Conservation (phyloP, 495 filamentous ascomycete genomes). For the Aspergillus diversus region DNA sequence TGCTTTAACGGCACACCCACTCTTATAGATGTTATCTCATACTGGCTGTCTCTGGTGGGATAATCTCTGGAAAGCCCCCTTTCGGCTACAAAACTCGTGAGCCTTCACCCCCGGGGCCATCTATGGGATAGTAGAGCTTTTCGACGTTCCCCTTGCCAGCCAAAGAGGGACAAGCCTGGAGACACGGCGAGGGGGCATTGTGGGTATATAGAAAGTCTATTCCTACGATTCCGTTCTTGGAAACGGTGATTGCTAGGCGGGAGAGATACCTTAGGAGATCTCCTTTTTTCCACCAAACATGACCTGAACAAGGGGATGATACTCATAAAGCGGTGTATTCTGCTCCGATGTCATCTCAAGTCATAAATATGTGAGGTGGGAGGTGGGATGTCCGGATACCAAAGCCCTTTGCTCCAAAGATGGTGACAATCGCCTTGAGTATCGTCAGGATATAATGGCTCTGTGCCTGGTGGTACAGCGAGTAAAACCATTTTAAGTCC, state of each 20-base stretch:
- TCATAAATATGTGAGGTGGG: slow-evolving; percentile 6
- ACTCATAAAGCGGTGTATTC: slow-evolving; percentile 4
- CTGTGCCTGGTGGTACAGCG: slow-evolving; percentile 7
- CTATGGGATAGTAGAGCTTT: slow-evolving; percentile 28
- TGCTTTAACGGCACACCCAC: neutral
- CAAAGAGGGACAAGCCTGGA: slow-evolving; percentile 15
- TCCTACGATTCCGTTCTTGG: slow-evolving; percentile 14
- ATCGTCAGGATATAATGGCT: slow-evolving; percentile 11
- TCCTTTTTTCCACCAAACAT: slow-evolving; percentile 14
- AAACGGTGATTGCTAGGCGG: slow-evolving; percentile 16
- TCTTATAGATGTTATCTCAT: neutral
- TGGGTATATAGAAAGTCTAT: slow-evolving; percentile 18
- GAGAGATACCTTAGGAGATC: slow-evolving; percentile 13
- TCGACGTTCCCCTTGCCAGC: slow-evolving; percentile 4
- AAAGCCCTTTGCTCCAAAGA: slow-evolving; percentile 16
- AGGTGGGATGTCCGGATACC: slow-evolving; percentile 14
- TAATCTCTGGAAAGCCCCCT: neutral
- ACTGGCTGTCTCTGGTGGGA: neutral
- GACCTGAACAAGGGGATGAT: slow-evolving; percentile 16
- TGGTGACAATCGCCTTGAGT: neutral
- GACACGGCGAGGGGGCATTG: neutral
- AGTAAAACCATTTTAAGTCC: slow-evolving; percentile 19
- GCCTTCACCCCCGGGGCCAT: slow-evolving; percentile 43
- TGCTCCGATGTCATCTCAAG: slow-evolving; percentile 1
- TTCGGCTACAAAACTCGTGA: slow-evolving; percentile 1